Percentiles rank a stretch among this genome's conserved stretches.
Evolutionary conservation across 1,139 yeast species (phyloP).

Genomic region (Hyphopichia khmerensis): DNA sequence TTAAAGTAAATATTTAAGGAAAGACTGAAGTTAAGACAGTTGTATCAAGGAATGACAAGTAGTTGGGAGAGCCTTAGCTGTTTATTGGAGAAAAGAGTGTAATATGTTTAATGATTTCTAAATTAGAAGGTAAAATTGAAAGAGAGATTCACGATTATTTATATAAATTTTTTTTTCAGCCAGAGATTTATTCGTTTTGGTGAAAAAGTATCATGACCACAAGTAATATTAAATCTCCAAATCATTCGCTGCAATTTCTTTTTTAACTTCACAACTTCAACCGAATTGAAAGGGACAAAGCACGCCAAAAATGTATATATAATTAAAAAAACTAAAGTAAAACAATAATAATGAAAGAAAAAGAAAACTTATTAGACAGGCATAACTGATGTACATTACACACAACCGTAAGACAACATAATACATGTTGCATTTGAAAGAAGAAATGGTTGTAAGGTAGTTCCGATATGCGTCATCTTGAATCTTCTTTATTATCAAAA

Average conservation of each 20-base stretch:
- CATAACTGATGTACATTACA: neutral
- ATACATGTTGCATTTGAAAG: neutral
- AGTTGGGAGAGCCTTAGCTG: neutral
- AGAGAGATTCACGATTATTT: neutral
- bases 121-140: neutral
- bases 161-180: neutral
- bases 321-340: neutral
- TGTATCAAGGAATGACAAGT: neutral
- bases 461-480: neutral
- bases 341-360: neutral
- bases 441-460: neutral
- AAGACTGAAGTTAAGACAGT: constrained; percentile 7
- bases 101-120: neutral
- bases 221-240: no score
- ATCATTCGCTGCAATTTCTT: neutral
- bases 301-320: neutral
- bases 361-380: neutral
- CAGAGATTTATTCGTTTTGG: no score
- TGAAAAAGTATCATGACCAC: no score
- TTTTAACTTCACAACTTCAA: neutral
- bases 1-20: constrained; percentile 6
- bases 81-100: neutral
- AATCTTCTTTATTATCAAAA: neutral
- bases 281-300: neutral
- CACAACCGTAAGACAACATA: neutral